Evolutionary conservation across 139 green algal genomes (phyloP), one percentile per base, ranked within the genome.

Genomic region (Monoraphidium neglectum): DNA sequence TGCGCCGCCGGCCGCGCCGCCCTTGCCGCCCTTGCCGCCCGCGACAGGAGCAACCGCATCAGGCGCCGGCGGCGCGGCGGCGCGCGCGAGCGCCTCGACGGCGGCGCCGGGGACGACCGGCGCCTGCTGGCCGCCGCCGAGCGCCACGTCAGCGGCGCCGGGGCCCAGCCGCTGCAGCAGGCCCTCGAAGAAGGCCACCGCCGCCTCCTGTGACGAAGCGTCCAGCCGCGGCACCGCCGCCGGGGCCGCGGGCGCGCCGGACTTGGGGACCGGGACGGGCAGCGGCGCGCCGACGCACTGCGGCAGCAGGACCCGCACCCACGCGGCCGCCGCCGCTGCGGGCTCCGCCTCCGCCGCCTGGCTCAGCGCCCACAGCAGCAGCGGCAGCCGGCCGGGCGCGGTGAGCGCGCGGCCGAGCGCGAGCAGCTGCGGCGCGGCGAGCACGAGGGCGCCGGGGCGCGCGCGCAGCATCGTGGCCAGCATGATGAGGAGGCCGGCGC

Each of bases 251-350:
- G 28, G 10, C 28, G 10, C 57, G 28, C 57, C 28, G 57, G 10
- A 8, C 57, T 16, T 33, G 36, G 57, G 43, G 32, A 82, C n/a
- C n/a, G n/a, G n/a, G n/a, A n/a, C n/a, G n/a, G n/a, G 68, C 24
- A 51, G 54, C 21, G 66, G 26, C 33, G 60, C 26, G 67, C 81
- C 81, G 32, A 86, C 47, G 35, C 80, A 40, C 60, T 86, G 81
- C 32, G 81, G 81, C 71, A 86, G 62, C 67, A 86, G 71, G 18
- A 86, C 64, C 18, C 81, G 81, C 66, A 86, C 59, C 81, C 81
- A 86, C 21, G 73, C 77, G 10, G 70, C 76, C n/a, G 83, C 62
- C 5, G 51, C 76, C 15, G 72, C 73, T 30, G 53, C 54, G 33
- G 30, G 49, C 62, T 71, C 67, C 32, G 38, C 59, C 33, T 21